A percentile compares a stretch with the other conserved stretches of the same genome.
phyloP scores from a whole-genome alignment of 768 basidiomycete species.

The Boletellus emodensis region DNA sequence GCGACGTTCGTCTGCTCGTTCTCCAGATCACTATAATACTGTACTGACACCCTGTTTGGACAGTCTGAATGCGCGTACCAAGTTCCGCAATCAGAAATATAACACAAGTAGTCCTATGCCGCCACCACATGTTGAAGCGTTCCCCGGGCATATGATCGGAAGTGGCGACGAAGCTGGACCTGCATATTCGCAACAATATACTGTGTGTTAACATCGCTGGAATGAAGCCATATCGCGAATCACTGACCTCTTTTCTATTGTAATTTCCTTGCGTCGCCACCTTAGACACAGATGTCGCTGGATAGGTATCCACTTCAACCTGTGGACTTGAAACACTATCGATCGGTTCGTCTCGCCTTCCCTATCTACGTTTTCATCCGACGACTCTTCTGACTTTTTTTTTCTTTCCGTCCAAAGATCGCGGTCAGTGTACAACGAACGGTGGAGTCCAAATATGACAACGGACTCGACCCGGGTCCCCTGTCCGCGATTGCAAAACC shows the following conservation, averaged over 20 bases:
- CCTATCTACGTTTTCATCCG: not conserved
- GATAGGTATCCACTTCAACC: not conserved
- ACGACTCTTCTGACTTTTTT: not conserved
- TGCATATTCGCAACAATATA: not conserved
- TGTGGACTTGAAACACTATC: not conserved
- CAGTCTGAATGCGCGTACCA: slow-evolving; percentile 21
- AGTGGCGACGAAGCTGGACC: not conserved
- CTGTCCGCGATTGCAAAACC: not conserved
- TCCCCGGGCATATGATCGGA: not conserved
- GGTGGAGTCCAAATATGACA: slow-evolving; percentile 17
- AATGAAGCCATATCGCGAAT: not conserved
- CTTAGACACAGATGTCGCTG: slow-evolving; percentile 1
- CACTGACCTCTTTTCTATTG: not conserved
- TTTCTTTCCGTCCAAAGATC: slow-evolving; percentile 1
- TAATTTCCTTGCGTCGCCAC: not conserved
- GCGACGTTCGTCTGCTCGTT: slow-evolving; percentile 18
- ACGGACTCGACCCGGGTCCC: slow-evolving; percentile 1
- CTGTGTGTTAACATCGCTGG: slow-evolving; percentile 1
- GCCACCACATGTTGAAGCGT: slow-evolving; percentile 6
- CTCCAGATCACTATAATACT: not conserved
- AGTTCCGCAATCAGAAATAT: slow-evolving; percentile 2
- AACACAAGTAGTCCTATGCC: not conserved
- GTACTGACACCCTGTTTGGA: not conserved
- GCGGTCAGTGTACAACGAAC: slow-evolving; percentile 20
- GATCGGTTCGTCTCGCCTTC: slow-evolving; percentile 9